Base-by-base conservation (phyloP, 2,329 filamentous ascomycete genomes). In the Talaromyces marneffei region DNA sequence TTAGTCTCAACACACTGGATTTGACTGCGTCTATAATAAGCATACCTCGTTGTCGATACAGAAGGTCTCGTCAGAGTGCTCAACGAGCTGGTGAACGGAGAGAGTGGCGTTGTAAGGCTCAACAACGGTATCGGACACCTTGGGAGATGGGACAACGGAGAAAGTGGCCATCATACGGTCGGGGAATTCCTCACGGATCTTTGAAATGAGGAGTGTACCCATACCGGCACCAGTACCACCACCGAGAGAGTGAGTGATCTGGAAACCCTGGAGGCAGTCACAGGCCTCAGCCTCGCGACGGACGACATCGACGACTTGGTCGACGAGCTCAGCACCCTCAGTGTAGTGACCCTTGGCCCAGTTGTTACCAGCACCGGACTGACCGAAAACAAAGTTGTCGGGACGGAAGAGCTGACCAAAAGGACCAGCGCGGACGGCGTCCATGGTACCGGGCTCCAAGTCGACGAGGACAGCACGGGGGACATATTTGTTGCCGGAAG, bases 341-440 rank as follows among this genome's bases (percentile, higher is more conserved):
- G 94, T 99, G 87, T 99, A 99, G 80, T 99, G 94, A 83, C 94
- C 94, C 89, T 97, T 99, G 81, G 94, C 94, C 94, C 94, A 99
- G 88, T 97, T 97, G 91, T 99, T 99, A 83, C 94, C 94, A 79
- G 94, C 94, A 86, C 94, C 93, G 73, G 94, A 97, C 85, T 97
- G 94, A 73, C 94, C 94, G 80, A 97, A 97, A 77, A 97, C 92
- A 82, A 97, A 97, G 89, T 97, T 99, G 85, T 99, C 94, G 78
- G 94, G 94, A 69, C 94, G 92, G 92, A 99, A 97, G 71, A 99
- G 92, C 84, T 97, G 90, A 72, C 94, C 94, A 79, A 97, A 97
- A 69, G 94, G 94, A 80, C 94, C 93, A 72, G 93, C 91, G 79
- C 93, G 93, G 83, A 99, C 93, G 71, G 94, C 94, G 74, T 99